Conservation (phyloP, 768 basidiomycete genomes). For the Dioszegia crocea region DNA sequence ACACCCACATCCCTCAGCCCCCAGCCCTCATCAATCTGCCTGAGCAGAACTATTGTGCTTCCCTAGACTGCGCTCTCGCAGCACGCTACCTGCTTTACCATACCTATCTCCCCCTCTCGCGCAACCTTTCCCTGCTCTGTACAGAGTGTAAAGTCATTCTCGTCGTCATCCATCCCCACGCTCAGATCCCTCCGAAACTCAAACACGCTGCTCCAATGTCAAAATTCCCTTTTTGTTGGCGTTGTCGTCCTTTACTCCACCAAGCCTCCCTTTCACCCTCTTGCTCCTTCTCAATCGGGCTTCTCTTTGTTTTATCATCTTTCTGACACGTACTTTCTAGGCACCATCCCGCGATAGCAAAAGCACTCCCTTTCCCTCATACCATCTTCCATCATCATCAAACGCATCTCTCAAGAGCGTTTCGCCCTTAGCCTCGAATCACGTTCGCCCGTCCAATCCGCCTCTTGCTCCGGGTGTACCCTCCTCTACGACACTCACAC, state of each 20-base stretch:
- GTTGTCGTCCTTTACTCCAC: background rate
- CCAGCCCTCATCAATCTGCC: too few relatives aligned
- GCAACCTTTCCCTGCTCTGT: too few relatives aligned
- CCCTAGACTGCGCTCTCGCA: too few relatives aligned
- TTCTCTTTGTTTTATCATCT: background rate
- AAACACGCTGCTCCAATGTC: background rate
- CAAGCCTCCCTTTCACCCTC: background rate
- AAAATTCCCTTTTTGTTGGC: background rate
- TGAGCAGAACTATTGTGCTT: too few relatives aligned
- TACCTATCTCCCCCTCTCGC: too few relatives aligned
- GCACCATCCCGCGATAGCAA: background rate
- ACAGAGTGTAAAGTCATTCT: background rate
- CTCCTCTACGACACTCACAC: slow-evolving; percentile 13
- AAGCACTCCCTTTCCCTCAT: too few relatives aligned
- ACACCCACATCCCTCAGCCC: too few relatives aligned
- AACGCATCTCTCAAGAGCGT: background rate
- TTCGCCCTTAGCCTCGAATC: too few relatives aligned
- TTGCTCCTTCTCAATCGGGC: background rate
- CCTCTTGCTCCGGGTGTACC: slow-evolving; percentile 1
- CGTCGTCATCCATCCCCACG: too few relatives aligned
- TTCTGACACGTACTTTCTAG: slow-evolving; percentile 17
- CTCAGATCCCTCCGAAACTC: too few relatives aligned
- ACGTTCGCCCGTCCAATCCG: slow-evolving; percentile 5
- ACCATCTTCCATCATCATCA: background rate
- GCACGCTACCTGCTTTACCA: too few relatives aligned